phyloP scores from a whole-genome alignment of 106 monocot genomes.

The Allium cepa region DNA sequence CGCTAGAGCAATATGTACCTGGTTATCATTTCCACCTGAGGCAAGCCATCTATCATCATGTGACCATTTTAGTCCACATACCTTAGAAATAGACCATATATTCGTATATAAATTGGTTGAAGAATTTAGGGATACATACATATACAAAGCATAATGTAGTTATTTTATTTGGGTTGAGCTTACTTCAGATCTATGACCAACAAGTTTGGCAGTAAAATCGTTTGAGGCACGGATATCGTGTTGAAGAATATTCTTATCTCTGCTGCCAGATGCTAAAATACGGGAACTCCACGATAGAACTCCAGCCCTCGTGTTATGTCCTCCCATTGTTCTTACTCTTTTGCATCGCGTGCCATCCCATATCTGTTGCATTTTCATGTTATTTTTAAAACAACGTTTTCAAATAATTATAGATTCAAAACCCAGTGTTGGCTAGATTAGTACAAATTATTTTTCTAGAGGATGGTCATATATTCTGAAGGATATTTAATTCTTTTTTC shows the following conservation, averaged over 20 bases:
- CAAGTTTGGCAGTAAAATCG: conserved; percentile 66
- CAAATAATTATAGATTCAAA: no score
- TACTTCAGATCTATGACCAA: conserved; percentile 92
- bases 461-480: no score
- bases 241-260: conserved; percentile 86
- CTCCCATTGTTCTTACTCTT: conserved; percentile 64
- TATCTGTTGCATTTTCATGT: conserved; percentile 36
- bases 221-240: conserved; percentile 78
- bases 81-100: conserved; percentile 24
- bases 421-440: no score
- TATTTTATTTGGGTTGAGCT: not conserved
- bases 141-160: not conserved
- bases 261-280: conserved; percentile 84
- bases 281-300: conserved; percentile 91
- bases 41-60: conserved; percentile 92
- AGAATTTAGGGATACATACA: not conserved
- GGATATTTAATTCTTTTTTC: no score
- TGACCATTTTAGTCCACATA: conserved; percentile 97
- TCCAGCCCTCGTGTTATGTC: conserved; percentile 86
- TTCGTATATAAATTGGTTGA: not conserved
- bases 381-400: no score
- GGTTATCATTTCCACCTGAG: conserved; percentile 97
- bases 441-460: no score
- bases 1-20: conserved; percentile 22
- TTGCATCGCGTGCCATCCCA: conserved; percentile 82